phyloP scores from a whole-genome alignment of 1,284 basidiomycete species.

The Exobasidium cylindrosporum region DNA sequence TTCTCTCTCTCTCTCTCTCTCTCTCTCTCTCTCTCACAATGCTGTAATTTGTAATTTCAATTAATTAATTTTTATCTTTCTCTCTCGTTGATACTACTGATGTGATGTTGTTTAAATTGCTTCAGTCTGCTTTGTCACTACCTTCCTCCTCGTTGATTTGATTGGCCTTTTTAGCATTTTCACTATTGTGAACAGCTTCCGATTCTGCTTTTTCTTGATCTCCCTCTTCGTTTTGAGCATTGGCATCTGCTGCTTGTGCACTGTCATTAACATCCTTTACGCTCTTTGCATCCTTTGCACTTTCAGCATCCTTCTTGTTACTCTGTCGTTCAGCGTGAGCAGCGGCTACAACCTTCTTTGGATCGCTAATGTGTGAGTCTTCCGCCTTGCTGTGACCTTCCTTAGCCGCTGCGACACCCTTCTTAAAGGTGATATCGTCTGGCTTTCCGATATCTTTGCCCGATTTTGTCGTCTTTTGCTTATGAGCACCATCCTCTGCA shows the following conservation, averaged over 20 bases:
- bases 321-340: slow-evolving; percentile 7
- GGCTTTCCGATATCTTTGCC: neutral
- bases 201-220: neutral
- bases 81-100: no score
- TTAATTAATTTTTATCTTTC: no score
- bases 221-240: neutral
- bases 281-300: neutral
- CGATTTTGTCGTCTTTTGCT: slow-evolving; percentile 15
- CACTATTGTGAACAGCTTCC: neutral
- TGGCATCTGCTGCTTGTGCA: neutral
- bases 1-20: no score
- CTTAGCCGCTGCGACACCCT: slow-evolving; percentile 16
- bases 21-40: no score
- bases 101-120: no score
- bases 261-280: neutral
- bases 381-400: slow-evolving; percentile 9
- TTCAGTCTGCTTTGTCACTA: neutral
- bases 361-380: slow-evolving; percentile 2
- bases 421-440: slow-evolving; percentile 15
- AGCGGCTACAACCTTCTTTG: slow-evolving; percentile 14
- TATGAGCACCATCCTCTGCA: slow-evolving; percentile 13
- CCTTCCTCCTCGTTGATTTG: neutral
- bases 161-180: neutral
- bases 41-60: no score
- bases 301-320: slow-evolving; percentile 1